Evolutionary conservation across 306 rosid species (phyloP), one percentile per base, ranked within the genome.

Genomic region (Lathyrus sativus): DNA sequence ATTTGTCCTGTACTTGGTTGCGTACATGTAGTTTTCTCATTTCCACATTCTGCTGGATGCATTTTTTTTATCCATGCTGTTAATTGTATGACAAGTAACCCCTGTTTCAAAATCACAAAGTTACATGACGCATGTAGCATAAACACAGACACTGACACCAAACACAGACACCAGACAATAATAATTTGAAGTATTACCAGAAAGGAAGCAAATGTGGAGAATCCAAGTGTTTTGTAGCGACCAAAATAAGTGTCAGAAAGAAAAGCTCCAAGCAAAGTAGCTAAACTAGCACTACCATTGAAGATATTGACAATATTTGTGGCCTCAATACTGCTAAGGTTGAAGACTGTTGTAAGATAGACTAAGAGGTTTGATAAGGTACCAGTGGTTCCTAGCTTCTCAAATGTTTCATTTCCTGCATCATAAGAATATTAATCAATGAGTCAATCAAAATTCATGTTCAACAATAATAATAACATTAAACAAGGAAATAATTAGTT

Each of bases 391-490:
- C 96, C 98, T 15, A 92, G 85, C 81, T 85, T 89, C 91, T 92
- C 98, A 76, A 89, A 89, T 3, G 98, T 89, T 78, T 92, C 96
- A 85, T 92, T 92, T 57, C 98, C 98, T 92, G 83, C 19, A 79
- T 73, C 6, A 22, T 50, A 22, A 41, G 12, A 22, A 2, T 19
- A 56, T 28, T 26, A 6, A 28, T 53, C 2, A 19, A 51, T 57
- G 61, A 54, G 11, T 61, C 49, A 33, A 44, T 54, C 49, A 41
- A 69, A 39, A 50, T 54, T 10, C 59, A 67, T 41, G 28, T 38
- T 55, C 0, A 45, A 65, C 10, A 63, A 45, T 6, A 9, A 42
- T 71, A 19, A 53, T 31, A 7, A 45, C 53, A 14, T 7, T 33
- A 33, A 33, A 42, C 33, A 53, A 43, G 17, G 13, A 19, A 19